Evolutionary conservation across 1,284 basidiomycete genomes (phyloP).

Genomic region (Coniophora puteana): DNA sequence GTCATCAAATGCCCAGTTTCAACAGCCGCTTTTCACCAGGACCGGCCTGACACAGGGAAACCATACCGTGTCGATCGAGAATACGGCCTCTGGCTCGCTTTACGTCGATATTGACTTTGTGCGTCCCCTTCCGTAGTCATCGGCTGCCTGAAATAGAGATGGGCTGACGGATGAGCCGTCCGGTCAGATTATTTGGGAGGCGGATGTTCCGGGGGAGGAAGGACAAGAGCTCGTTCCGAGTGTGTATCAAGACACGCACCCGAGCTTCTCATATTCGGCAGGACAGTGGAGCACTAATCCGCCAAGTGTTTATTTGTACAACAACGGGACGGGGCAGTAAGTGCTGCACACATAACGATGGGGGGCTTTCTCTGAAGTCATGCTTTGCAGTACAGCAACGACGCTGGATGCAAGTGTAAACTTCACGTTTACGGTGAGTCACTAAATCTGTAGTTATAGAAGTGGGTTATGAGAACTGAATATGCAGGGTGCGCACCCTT

Average conservation of each 20-base stretch:
- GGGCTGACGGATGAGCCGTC: no score
- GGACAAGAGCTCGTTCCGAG: neutral
- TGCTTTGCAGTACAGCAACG: constrained; percentile 13
- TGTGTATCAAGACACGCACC: constrained; percentile 2
- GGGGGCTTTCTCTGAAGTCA: neutral
- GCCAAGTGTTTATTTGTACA: neutral
- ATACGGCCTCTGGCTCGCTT: no score
- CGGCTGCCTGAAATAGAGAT: no score
- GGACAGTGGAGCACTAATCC: constrained; percentile 4
- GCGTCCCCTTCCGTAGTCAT: neutral
- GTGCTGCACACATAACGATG: neutral
- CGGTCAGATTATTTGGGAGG: neutral
- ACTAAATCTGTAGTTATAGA: neutral
- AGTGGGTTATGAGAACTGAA: neutral
- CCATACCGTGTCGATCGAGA: constrained; percentile 14
- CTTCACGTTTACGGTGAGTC: constrained; percentile 16
- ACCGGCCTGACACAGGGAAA: constrained; percentile 10
- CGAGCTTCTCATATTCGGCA: neutral
- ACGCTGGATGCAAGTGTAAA: constrained; percentile 12
- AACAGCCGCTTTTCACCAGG: constrained; percentile 12
- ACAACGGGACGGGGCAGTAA: constrained; percentile 13
- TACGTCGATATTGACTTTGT: constrained; percentile 18
- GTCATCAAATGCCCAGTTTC: constrained; percentile 6
- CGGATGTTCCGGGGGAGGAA: neutral
- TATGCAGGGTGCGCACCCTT: neutral